These are phyloP conservation scores for Cordyceps javanica DNA, from an alignment of 2,329 filamentous ascomycete genomes.

Conservation along the genomic window DNA sequence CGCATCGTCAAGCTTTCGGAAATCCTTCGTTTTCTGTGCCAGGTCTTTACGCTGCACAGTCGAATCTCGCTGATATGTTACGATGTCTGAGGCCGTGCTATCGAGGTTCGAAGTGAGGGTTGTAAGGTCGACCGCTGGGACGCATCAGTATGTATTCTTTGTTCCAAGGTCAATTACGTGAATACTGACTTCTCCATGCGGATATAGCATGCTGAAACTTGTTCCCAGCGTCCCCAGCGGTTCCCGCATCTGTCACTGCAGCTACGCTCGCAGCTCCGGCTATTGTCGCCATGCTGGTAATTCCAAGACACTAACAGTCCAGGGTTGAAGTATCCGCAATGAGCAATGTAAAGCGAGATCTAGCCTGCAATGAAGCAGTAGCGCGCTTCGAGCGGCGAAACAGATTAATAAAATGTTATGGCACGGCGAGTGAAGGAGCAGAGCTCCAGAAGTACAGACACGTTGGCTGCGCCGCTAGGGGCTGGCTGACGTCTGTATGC, in stretches of 20 bases:
- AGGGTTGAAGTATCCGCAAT: not conserved
- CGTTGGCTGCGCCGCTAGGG: slow-evolving; percentile 11
- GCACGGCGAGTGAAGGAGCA: not conserved
- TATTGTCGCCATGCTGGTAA: slow-evolving; percentile 20
- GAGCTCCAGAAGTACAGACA: slow-evolving; percentile 4
- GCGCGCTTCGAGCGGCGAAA: not conserved
- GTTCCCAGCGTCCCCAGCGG: slow-evolving; percentile 58
- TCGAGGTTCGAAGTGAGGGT: slow-evolving; percentile 80
- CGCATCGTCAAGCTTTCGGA: slow-evolving; percentile 85
- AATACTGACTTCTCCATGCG: slow-evolving; percentile 77
- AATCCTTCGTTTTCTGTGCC: slow-evolving; percentile 98
- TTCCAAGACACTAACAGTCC: not conserved
- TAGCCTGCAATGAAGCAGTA: not conserved
- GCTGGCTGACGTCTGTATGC: slow-evolving; percentile 13
- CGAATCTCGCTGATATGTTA: slow-evolving; percentile 89
- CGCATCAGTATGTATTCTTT: not conserved
- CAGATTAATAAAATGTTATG: not conserved
- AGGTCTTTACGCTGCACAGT: slow-evolving; percentile 93
- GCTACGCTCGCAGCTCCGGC: slow-evolving; percentile 22
- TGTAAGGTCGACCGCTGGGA: slow-evolving; percentile 76
- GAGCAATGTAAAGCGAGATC: too few species aligned
- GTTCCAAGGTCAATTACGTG: not conserved
- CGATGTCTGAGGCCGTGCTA: slow-evolving; percentile 89
- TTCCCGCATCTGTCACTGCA: slow-evolving; percentile 21
- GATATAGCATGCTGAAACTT: slow-evolving; percentile 96